Percentiles rank a stretch among this genome's conserved stretches.
Evolutionary conservation across 2,329 filamentous ascomycete genomes (phyloP).

Genomic region (Phaeosphaeria sp.): DNA sequence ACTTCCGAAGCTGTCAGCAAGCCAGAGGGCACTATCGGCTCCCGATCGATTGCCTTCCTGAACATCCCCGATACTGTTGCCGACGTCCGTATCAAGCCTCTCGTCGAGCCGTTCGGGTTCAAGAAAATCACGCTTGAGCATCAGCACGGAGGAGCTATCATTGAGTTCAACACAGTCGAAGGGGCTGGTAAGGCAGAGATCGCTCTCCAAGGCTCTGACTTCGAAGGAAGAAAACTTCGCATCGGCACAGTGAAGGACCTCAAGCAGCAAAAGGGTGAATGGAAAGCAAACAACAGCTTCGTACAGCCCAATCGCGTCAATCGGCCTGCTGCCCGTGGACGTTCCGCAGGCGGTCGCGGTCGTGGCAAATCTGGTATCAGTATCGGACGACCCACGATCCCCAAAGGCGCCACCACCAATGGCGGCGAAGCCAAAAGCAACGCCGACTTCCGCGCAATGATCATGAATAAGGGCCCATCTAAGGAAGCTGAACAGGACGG

Average conservation of each 20-base stretch:
- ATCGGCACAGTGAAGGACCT: constrained; percentile 61
- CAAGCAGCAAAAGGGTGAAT: constrained; percentile 46
- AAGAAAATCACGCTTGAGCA: constrained; percentile 81
- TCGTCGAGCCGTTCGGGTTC: constrained; percentile 77
- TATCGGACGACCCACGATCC: constrained; percentile 35
- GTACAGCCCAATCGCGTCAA: constrained; percentile 36
- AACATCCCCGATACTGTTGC: constrained; percentile 93
- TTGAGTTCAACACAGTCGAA: constrained; percentile 77
- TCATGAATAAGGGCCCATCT: constrained; percentile 50
- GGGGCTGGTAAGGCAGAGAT: constrained; percentile 75
- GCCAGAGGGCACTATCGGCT: constrained; percentile 17
- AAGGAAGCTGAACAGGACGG: constrained; percentile 23
- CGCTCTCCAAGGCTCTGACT: constrained; percentile 50
- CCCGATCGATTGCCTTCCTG: constrained; percentile 79
- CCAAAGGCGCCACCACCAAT: constrained; percentile 16
- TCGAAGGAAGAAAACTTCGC: constrained; percentile 48
- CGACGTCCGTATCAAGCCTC: constrained; percentile 76
- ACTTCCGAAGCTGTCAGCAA: constrained; percentile 27
- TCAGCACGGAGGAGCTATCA: constrained; percentile 81
- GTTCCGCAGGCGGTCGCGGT: constrained; percentile 28
- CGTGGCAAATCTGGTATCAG: constrained; percentile 31
- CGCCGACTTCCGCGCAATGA: constrained; percentile 63
- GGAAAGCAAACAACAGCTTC: constrained; percentile 47
- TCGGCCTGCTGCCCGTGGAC: constrained; percentile 32
- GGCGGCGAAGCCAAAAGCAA: constrained; percentile 58